Evolutionary conservation across 306 rosid species (phyloP), one percentile per base, ranked within the genome.

Genomic region (Castanea crenata): DNA sequence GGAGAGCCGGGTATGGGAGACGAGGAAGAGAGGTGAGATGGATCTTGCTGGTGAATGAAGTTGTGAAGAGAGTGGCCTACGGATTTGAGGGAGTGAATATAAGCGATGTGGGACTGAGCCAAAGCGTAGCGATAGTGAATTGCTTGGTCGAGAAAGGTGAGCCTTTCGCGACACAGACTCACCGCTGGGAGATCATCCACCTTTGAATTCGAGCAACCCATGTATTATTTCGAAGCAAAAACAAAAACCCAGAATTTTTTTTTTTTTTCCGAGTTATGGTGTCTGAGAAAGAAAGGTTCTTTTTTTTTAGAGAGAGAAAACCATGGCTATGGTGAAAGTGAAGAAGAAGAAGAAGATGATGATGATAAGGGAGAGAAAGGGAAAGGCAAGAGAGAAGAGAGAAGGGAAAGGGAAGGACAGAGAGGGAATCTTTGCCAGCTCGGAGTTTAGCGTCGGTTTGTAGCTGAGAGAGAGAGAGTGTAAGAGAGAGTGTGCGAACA

Each of bases 151-250:
- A 96, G 89, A 55, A 61, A 90, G 19, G 74, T 57, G 11, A 94
- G 89, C 0, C 99, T 87, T 3, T 93, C 93, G 4, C 96, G 85
- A 90, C 99, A 96, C 4, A 96, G 87, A 9, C 80, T 80, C n/a
- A 96, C 97, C n/a, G 99, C 99, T 0, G 96, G 96, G 1, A 87
- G 93, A 79, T 96, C 99, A 34, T 96, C 99, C 83, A 89, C 85
- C 92, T 96, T 96, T 2, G 99, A 96, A 89, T 82, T 90, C 77
- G 93, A 65, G 79, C 99, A 96, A 32, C 99, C 99, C 99, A 96
- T 86, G 21, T 54, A 54, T 14, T n/a, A 25, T 34, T 65, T 34
- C 19, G 25, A 62, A 35, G 56, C 19, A 55, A 31, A 12, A 6
- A 52, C 34, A 32, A 34, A 58, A 71, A 52, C n/a, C 10, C 56